Evolutionary conservation across 345 rosid species (phyloP), one percentile per base, ranked within the genome.

Genomic region (Pugionium cornutum): DNA sequence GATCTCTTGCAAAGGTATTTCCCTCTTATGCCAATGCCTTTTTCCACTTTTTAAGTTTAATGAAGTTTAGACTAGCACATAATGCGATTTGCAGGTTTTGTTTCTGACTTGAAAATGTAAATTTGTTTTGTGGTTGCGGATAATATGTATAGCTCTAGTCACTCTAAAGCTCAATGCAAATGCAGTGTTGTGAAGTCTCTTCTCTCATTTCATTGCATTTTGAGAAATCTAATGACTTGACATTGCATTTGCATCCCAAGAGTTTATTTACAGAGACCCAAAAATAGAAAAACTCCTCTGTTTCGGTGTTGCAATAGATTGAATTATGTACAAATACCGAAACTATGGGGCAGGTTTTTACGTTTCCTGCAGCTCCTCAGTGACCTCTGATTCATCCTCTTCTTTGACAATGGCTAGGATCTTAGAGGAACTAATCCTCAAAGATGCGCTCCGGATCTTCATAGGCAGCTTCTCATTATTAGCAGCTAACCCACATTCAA

Each of bases 361-460:
- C 30, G 77, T 67, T 53, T 74, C 64, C 29, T 73, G 77, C 34
- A 53, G 45, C 6, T 78, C 80, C 9, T 83, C 79, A 29, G 68
- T 64, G 28, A 68, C 75, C 3, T 77, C 79, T 10, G 72, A 69
- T 42, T 80, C 64, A 11, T 72, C 68, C 0, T 78, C 87, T 60
- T 79, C 85, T 49, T 66, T 81, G 40, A 83, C 87, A 50, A 86
- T 59, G 40, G 96, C 92, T 2, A 78, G 76, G 8, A 90, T 63
- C 70, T 90, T 87, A 10, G 86, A 77, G n/a, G 81, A 81, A 65
- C 81, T 79, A 53, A 88, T 65, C 77, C 75, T 86, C 37, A 64
- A 42, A 62, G 85, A 76, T 50, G 77, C 80, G 4, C 82, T 70
- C 5, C 83, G 75, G 1, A 86, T 69, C 61, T 78, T 79, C 64